Conservation (phyloP, 768 basidiomycete genomes). For the Leucosporidium creatinivorum region DNA sequence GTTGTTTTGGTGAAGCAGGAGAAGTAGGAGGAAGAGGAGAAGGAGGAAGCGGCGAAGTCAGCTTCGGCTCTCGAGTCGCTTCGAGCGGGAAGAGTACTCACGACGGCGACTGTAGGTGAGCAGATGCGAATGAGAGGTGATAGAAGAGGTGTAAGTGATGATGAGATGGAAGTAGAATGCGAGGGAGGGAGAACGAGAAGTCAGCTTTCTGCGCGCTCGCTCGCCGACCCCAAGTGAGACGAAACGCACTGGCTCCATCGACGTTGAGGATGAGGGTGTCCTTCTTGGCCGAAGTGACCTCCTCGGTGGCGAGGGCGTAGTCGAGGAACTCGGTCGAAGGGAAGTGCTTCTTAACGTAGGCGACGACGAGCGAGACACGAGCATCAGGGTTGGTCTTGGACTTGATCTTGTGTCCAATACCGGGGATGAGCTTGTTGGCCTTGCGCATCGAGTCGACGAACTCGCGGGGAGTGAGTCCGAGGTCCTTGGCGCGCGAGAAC, state of each 20-base stretch:
- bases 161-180: neutral
- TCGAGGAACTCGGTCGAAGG: slow-evolving; percentile 64
- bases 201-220: neutral
- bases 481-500: slow-evolving; percentile 86
- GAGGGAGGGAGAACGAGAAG: no score
- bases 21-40: neutral
- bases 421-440: slow-evolving; percentile 58
- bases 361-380: slow-evolving; percentile 56
- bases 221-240: no score
- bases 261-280: slow-evolving; percentile 96
- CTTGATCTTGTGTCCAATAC: slow-evolving; percentile 99
- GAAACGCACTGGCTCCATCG: slow-evolving; percentile 57
- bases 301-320: slow-evolving; percentile 84
- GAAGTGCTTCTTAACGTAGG: slow-evolving; percentile 93
- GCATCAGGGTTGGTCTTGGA: slow-evolving; percentile 74
- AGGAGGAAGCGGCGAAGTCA: neutral
- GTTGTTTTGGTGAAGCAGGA: slow-evolving; percentile 47
- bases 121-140: neutral
- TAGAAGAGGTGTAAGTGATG: no score
- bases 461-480: slow-evolving; percentile 91
- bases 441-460: slow-evolving; percentile 66
- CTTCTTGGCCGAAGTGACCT: slow-evolving; percentile 95
- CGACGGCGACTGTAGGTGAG: slow-evolving; percentile 19
- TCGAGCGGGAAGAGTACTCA: slow-evolving; percentile 10
- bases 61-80: slow-evolving; percentile 1